These are phyloP conservation scores for Trypanosoma conorhini DNA, from an alignment of 208 protist species.

Conservation along the genomic window DNA sequence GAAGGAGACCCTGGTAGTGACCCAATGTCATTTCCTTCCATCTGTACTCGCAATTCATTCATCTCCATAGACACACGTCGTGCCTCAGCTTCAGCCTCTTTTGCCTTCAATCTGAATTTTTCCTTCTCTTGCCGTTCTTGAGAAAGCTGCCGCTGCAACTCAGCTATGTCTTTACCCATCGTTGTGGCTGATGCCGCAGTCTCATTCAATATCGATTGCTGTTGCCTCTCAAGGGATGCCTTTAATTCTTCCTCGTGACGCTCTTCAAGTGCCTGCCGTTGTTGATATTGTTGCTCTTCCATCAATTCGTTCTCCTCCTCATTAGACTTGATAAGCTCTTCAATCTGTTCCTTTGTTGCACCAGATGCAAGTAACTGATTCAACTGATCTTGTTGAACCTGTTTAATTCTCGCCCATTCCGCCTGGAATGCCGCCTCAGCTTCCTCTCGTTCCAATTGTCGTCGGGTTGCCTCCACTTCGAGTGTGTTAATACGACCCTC, in stretches of 20 bases:
- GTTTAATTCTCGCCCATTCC: constrained; percentile 63
- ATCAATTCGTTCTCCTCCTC: constrained; percentile 74
- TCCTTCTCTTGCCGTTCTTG: constrained; percentile 31
- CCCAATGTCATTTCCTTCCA: constrained; percentile 24
- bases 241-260: constrained; percentile 68
- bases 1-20: constrained; percentile 20
- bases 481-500: constrained; percentile 71
- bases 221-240: constrained; percentile 42
- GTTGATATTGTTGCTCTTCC: constrained; percentile 81
- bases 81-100: constrained; percentile 27
- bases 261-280: constrained; percentile 80
- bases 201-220: constrained; percentile 13
- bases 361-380: constrained; percentile 58
- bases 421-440: constrained; percentile 57
- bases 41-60: constrained; percentile 30
- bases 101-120: constrained; percentile 20
- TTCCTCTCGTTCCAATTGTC: constrained; percentile 71
- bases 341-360: constrained; percentile 69
- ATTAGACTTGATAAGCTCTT: constrained; percentile 76
- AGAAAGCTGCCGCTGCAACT: constrained; percentile 29
- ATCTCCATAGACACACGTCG: constrained; percentile 30
- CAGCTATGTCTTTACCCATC: constrained; percentile 28
- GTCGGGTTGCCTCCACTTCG: constrained; percentile 72
- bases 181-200: constrained; percentile 14
- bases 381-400: constrained; percentile 61